Evolutionary conservation across 2,329 filamentous ascomycete genomes (phyloP), one percentile per base, ranked within the genome.

Genomic region (Truncatella angustata): DNA sequence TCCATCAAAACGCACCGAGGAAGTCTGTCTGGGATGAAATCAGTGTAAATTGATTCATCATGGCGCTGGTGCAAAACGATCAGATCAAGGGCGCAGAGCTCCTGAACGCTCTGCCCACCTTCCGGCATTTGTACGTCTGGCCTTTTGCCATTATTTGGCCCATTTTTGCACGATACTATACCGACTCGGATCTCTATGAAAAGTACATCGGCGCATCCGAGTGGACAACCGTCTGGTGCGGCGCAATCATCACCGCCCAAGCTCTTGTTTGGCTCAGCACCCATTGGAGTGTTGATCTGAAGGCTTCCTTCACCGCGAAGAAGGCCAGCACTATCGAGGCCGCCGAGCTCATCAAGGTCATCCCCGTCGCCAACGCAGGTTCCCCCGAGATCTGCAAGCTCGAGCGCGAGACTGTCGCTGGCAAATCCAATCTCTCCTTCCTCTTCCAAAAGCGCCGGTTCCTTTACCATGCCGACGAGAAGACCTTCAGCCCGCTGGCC

Each of bases 371-470:
- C 57, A 99, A 99, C 70, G 92, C 94, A 39, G 94, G 94, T 48
- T 79, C 86, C 39, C 82, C 91, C 49, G 93, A 97, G 64, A 96
- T 99, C 58, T 96, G 91, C 77, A 76, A 81, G 57, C 77, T 99
- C 56, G 73, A 88, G 58, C 85, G 85, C 65, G 91, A 96, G 62
- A 87, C 83, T 68, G 86, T 81, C 56, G 88, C 83, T 57, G 89
- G 85, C 61, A 90, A 90, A 75, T 78, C 82, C 52, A 92, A 86
- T 59, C 73, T 87, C 11, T 97, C 91, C 9, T 99, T 99, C 73
- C 77, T 97, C 52, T 99, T 99, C 76, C 94, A 99, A 76, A 99
- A 99, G 78, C 90, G 94, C 62, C 89, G 93, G 34, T 99, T 99
- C 69, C 81, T 97, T 57, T 97, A 91, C 76, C 78, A 90, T 58